Percentiles rank a stretch among this genome's conserved stretches.
Evolutionary conservation across 2,329 filamentous ascomycete species (phyloP).

Genomic region (Paraconiothyrium sp.): DNA sequence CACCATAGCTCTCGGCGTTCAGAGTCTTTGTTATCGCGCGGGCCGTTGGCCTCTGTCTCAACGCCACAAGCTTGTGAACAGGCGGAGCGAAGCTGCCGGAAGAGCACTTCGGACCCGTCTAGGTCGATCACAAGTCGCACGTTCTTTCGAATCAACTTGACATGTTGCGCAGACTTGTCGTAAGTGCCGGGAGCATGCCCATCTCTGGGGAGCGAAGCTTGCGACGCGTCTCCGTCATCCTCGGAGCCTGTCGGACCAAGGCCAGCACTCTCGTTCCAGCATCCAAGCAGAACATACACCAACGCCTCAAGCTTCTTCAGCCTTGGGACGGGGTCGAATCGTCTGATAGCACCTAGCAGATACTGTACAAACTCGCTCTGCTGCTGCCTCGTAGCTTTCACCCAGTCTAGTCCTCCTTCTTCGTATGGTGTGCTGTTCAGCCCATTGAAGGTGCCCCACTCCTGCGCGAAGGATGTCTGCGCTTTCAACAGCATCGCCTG

Average conservation of each 20-base stretch:
- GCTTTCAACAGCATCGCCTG: constrained; percentile 79
- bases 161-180: constrained; percentile 51
- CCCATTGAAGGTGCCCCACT: constrained; percentile 64
- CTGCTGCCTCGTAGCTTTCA: constrained; percentile 67
- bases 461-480: constrained; percentile 78
- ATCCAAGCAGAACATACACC: constrained; percentile 58
- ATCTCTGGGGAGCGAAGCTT: constrained; percentile 17
- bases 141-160: constrained; percentile 57
- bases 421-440: constrained; percentile 53
- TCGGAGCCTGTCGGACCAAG: constrained; percentile 22
- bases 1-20: constrained; percentile 59
- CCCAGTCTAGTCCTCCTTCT: constrained; percentile 68
- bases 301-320: constrained; percentile 55
- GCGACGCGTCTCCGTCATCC: constrained; percentile 24
- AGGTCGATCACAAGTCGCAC: constrained; percentile 53
- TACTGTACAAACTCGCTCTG: constrained; percentile 66
- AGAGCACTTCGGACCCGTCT: constrained; percentile 53
- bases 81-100: constrained; percentile 49
- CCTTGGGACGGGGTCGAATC: constrained; percentile 38
- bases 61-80: constrained; percentile 44
- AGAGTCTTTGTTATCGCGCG: constrained; percentile 48
- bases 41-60: constrained; percentile 32
- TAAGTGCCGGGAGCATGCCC: constrained; percentile 28
- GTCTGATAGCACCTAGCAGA: constrained; percentile 45
- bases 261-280: constrained; percentile 62